Percentiles rank a stretch among this genome's conserved stretches.
Conservation (phyloP, 2,329 filamentous ascomycete genomes). For the Bipolaris gigantea region DNA sequence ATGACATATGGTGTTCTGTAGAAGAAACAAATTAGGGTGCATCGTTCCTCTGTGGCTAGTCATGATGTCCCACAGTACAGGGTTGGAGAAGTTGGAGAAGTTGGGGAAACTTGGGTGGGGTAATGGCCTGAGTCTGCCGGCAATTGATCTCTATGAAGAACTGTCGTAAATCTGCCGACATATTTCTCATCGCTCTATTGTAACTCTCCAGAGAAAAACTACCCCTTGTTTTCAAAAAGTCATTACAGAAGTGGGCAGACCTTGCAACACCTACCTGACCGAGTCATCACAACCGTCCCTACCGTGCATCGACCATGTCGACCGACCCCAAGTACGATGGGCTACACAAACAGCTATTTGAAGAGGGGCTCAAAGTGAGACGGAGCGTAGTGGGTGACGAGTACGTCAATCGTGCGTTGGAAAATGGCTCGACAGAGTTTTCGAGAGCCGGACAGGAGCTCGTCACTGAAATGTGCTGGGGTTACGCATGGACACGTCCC, state of each 20-base stretch:
- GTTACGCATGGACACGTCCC: constrained; percentile 64
- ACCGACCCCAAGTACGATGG: constrained; percentile 47
- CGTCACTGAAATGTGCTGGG: constrained; percentile 67
- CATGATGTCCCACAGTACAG: background rate
- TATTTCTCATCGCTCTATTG: background rate
- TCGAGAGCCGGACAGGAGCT: constrained; percentile 63
- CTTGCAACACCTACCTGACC: background rate
- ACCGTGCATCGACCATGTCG: constrained; percentile 37
- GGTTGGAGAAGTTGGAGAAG: constrained; percentile 27
- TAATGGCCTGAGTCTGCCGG: constrained; percentile 23
- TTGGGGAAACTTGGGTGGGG: constrained; percentile 34
- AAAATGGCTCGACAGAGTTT: constrained; percentile 62
- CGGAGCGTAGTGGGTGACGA: constrained; percentile 62
- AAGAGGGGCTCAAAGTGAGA: constrained; percentile 63
- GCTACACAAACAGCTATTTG: constrained; percentile 60
- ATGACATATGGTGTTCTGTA: background rate
- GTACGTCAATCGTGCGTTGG: constrained; percentile 61
- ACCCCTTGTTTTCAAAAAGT: too few relatives aligned
- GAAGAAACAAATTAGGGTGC: background rate
- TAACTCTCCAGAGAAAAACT: background rate
- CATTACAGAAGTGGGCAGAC: background rate
- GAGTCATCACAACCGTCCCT: background rate
- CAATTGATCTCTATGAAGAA: background rate
- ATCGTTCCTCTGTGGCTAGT: background rate
- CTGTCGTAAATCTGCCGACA: background rate